Percentiles rank a stretch among this genome's conserved stretches.
These are phyloP conservation scores for Phytophthora citricola DNA, from an alignment of 352 stramenopile species.

Conservation along the genomic window DNA sequence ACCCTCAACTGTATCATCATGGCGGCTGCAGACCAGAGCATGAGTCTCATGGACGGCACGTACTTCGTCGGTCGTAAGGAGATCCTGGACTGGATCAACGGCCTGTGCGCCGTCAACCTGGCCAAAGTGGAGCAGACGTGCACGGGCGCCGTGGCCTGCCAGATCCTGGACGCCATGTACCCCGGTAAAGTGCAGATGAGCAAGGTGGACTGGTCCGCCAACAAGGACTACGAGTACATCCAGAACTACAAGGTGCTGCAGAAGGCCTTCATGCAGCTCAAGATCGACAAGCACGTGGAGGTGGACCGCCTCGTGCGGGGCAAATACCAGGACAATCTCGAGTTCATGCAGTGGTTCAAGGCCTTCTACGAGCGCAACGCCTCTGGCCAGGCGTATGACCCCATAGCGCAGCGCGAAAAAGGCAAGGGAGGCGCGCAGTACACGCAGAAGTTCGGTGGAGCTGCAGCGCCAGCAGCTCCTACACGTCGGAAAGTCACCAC, in stretches of 20 bases:
- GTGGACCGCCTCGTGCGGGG: constrained; percentile 98
- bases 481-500: constrained; percentile 51
- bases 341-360: constrained; percentile 99
- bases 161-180: constrained; percentile 97
- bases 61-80: constrained; percentile 98
- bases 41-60: constrained; percentile 96
- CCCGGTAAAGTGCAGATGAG: constrained; percentile 96
- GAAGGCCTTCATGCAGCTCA: constrained; percentile 95
- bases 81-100: constrained; percentile 99
- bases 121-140: constrained; percentile 98
- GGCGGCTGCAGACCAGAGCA: constrained; percentile 85
- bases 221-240: constrained; percentile 98
- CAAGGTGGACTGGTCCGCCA: constrained; percentile 98
- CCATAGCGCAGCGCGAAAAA: constrained; percentile 90
- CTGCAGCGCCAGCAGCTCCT: constrained; percentile 28
- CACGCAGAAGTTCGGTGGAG: constrained; percentile 70
- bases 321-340: constrained; percentile 99
- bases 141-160: constrained; percentile 96
- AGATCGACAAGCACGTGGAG: constrained; percentile 97
- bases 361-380: constrained; percentile 92
- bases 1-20: constrained; percentile 33
- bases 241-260: constrained; percentile 99
- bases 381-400: constrained; percentile 93
- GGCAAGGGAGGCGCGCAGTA: constrained; percentile 94
- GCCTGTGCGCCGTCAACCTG: constrained; percentile 93